Evolutionary conservation across 2,329 filamentous ascomycete species (phyloP), one percentile per base, ranked within the genome.

Genomic region (Ophiostoma novo-ulmi): DNA sequence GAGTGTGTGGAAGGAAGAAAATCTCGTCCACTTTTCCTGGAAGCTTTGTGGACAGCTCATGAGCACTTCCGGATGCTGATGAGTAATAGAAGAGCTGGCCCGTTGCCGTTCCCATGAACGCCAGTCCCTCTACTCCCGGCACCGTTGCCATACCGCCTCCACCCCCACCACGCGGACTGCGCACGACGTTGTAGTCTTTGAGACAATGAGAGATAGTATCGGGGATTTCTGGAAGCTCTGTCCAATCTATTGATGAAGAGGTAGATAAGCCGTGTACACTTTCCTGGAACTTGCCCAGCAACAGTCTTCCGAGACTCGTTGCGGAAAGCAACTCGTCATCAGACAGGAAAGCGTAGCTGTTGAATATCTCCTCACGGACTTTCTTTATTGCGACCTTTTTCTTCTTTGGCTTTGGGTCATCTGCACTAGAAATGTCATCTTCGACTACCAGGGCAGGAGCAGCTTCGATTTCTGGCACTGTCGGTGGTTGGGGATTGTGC

Each of bases 301-400:
- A 68, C 7, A 76, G 66, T 6, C 73, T 61, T 11, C 75, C 74
- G 10, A 69, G 58, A 10, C 70, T 71, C 5, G 74, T 73, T 5
- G 71, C 71, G 71, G 82, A 90, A 72, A 93, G 87, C 77, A 93
- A 91, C 71, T 89, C 86, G 80, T 92, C 89, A 84, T 92, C 91
- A 72, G 90, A 92, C 73, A 93, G 85, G 76, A 94, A 87, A 70
- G 90, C 89, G 77, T 78, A 76, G 68, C 72, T 76, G 70, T 74
- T 73, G 55, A 75, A 75, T 52, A 73, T 22, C n/a, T 74, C 73
- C 8, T 70, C 36, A 38, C 73, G 71, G 20, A 63, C 14, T 31
- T 69, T 65, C 63, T 39, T 65, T 22, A 4, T 20, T 1, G 35
- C 38, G 8, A 55, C 35, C 52, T 69, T 69, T 35, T 63, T 67